These are phyloP conservation scores for Torulaspora quercuum DNA, from an alignment of 805 yeast genomes.

Conservation along the genomic window DNA sequence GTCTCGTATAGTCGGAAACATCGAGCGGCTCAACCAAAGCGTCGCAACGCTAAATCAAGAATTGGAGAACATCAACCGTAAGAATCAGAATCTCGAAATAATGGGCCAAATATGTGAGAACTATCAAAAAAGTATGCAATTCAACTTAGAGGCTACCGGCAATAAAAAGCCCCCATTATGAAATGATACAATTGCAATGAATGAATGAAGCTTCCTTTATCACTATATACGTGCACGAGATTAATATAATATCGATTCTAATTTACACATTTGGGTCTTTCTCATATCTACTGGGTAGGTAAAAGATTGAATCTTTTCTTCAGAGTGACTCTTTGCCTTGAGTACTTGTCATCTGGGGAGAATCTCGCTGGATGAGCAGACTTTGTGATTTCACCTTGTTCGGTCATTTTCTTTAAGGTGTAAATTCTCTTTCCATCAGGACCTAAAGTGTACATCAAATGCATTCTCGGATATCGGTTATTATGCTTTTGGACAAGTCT, in stretches of 20 bases:
- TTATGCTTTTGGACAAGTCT: not conserved
- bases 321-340: slow-evolving; percentile 97
- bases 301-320: slow-evolving; percentile 89
- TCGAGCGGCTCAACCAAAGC: slow-evolving; percentile 73
- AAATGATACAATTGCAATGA: no score
- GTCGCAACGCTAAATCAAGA: slow-evolving; percentile 60
- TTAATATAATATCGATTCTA: slow-evolving; percentile 7
- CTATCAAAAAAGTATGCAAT: slow-evolving; percentile 65
- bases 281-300: slow-evolving; percentile 65
- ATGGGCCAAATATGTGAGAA: slow-evolving; percentile 77
- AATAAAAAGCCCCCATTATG: slow-evolving; percentile 42
- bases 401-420: slow-evolving; percentile 81
- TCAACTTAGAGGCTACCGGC: slow-evolving; percentile 63
- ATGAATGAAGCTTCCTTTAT: no score
- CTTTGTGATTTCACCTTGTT: slow-evolving; percentile 89
- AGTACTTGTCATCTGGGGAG: slow-evolving; percentile 98
- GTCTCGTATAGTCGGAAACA: slow-evolving; percentile 70
- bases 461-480: slow-evolving; percentile 53
- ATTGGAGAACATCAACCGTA: slow-evolving; percentile 56
- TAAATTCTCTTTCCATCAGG: slow-evolving; percentile 93
- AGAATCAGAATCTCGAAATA: slow-evolving; percentile 65
- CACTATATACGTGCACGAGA: slow-evolving; percentile 1
- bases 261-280: slow-evolving; percentile 6
- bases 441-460: slow-evolving; percentile 96
- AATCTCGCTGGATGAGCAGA: slow-evolving; percentile 99